Conservation (phyloP, 2,329 filamentous ascomycete species). For the Aspergillus glaucus region DNA sequence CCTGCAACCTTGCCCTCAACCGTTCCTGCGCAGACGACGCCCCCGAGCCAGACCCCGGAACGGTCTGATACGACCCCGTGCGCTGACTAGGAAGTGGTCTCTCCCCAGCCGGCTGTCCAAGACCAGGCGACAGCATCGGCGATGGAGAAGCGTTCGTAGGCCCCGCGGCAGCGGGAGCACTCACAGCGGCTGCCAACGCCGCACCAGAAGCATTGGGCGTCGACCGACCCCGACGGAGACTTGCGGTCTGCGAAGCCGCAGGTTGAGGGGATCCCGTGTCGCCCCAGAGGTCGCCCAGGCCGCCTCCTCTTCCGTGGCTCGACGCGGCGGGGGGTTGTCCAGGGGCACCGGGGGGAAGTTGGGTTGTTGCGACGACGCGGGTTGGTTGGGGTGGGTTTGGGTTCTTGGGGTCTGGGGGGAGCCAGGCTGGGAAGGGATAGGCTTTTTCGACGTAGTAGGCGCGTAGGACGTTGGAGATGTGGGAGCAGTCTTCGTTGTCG, state of each 20-base stretch:
- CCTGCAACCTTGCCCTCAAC: conserved; percentile 72
- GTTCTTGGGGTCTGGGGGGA: conserved; percentile 81
- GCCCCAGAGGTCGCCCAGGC: conserved; percentile 55
- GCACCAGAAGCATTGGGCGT: conserved; percentile 8
- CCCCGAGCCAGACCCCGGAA: conserved; percentile 25
- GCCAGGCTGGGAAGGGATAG: conserved; percentile 73
- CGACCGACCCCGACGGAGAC: conserved; percentile 31
- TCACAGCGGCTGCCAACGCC: conserved; percentile 14
- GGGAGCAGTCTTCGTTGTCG: conserved; percentile 71
- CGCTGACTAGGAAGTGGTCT: conserved; percentile 67
- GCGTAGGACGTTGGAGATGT: conserved; percentile 87
- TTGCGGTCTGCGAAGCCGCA: conserved; percentile 29
- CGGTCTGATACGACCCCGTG: conserved; percentile 65
- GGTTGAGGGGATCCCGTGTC: conserved; percentile 33
- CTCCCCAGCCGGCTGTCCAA: conserved; percentile 29
- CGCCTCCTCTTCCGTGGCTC: conserved; percentile 29
- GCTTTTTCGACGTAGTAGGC: conserved; percentile 90
- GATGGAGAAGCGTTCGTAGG: conserved; percentile 18
- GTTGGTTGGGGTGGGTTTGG: conserved; percentile 44
- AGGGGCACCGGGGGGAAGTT: conserved; percentile 42
- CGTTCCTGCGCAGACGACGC: conserved; percentile 63
- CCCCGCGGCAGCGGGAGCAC: conserved; percentile 15
- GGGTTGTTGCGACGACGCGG: conserved; percentile 47
- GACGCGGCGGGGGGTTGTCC: conserved; percentile 23
- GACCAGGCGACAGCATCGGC: conserved; percentile 17